These are phyloP conservation scores for Penicillium tannophilum DNA, from an alignment of 495 filamentous ascomycete genomes.

Conservation along the genomic window DNA sequence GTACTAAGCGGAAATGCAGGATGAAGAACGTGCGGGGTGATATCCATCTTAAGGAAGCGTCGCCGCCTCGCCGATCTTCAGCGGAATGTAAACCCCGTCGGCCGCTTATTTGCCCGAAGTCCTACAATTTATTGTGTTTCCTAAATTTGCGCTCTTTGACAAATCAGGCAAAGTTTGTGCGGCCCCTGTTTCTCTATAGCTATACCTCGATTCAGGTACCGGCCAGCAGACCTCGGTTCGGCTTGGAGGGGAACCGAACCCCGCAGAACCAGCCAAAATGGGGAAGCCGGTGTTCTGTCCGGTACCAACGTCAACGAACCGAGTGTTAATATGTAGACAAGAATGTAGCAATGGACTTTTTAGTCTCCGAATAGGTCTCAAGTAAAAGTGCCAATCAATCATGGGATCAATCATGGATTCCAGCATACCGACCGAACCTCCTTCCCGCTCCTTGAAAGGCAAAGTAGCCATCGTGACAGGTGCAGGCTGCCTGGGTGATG, in stretches of 20 bases:
- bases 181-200: not conserved
- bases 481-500: constrained; percentile 53
- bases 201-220: not conserved
- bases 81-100: not conserved
- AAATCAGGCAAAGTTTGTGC: not conserved
- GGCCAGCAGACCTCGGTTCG: constrained; percentile 24
- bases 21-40: not conserved
- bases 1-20: not conserved
- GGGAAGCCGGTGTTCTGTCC: constrained; percentile 10
- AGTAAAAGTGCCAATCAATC: constrained; percentile 3
- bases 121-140: not conserved
- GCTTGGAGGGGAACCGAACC: constrained; percentile 16
- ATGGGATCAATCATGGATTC: constrained; percentile 27
- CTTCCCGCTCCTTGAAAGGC: constrained; percentile 36
- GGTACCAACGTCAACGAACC: not conserved
- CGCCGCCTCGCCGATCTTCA: not conserved
- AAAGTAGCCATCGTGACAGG: constrained; percentile 62
- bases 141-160: not conserved
- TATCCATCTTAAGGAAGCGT: not conserved
- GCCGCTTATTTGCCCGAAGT: not conserved
- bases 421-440: constrained; percentile 24
- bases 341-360: not conserved
- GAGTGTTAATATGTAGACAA: not conserved
- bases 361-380: not conserved
- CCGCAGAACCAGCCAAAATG: constrained; percentile 18